A percentile compares a stretch with the other conserved stretches of the same genome.
Evolutionary conservation across 202 grass and related monocot species (phyloP).

Genomic region (Cymbopogon flexuosus): DNA sequence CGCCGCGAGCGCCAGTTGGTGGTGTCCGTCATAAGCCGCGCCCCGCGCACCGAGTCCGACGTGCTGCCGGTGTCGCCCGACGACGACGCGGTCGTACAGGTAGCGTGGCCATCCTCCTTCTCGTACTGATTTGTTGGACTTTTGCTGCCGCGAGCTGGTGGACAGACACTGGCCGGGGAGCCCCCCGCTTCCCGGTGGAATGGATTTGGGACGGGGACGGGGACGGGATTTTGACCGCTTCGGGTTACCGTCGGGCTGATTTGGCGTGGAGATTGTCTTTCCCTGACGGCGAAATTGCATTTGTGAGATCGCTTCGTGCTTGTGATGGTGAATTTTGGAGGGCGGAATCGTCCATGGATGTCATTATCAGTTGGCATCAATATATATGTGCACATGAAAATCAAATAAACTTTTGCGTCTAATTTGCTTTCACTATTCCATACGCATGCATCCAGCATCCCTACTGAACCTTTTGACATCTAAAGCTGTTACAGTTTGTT

Average conservation of each 20-base stretch:
- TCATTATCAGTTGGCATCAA: not conserved
- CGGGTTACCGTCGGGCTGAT: slow-evolving; percentile 22
- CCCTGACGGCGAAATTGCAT: slow-evolving; percentile 25
- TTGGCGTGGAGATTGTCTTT: slow-evolving; percentile 15
- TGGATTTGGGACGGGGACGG: slow-evolving; percentile 24
- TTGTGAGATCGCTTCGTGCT: slow-evolving; percentile 6
- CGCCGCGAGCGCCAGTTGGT: slow-evolving; percentile 37
- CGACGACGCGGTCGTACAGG: slow-evolving; percentile 56
- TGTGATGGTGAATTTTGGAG: slow-evolving; percentile 11
- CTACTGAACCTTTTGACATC: not conserved
- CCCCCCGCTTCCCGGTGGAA: not conserved
- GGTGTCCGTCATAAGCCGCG: slow-evolving; percentile 62
- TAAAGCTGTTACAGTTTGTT: slow-evolving; percentile 5
- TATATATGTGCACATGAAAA: not conserved
- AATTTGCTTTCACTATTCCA: not conserved
- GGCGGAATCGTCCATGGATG: not conserved
- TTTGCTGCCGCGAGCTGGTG: not conserved
- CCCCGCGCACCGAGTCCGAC: slow-evolving; percentile 42
- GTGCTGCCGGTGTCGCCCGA: slow-evolving; percentile 67
- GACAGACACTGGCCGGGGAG: not conserved
- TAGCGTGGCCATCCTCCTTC: not conserved
- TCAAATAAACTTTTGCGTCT: not conserved
- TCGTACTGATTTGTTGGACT: not conserved
- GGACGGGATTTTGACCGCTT: slow-evolving; percentile 6
- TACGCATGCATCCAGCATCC: not conserved